Conservation (phyloP, 176 grass and related monocot genomes). For the Puccinellia tenuiflora region DNA sequence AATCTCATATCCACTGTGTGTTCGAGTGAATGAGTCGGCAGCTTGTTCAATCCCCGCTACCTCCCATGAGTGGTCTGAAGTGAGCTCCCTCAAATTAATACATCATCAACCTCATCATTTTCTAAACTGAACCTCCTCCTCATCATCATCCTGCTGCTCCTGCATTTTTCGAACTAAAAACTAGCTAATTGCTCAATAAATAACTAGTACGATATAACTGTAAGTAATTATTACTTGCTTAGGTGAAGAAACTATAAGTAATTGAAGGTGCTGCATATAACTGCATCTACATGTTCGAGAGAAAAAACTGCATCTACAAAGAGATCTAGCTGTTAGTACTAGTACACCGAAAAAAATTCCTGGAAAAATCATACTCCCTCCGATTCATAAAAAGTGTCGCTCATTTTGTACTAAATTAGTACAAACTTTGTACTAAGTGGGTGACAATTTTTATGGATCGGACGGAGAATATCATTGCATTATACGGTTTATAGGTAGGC, state of each 20-base stretch:
- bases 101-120: background rate
- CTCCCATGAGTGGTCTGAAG: constrained; percentile 24
- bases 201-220: background rate
- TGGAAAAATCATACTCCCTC: background rate
- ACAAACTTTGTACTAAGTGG: no score
- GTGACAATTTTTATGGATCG: no score
- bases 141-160: background rate
- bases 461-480: background rate
- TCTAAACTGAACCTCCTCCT: background rate
- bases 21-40: constrained; percentile 25
- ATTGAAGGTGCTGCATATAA: background rate
- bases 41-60: constrained; percentile 30
- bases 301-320: background rate
- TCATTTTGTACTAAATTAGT: no score
- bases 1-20: background rate
- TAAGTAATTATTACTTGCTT: background rate
- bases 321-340: background rate
- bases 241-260: background rate
- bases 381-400: no score
- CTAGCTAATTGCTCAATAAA: background rate
- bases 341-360: background rate
- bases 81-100: constrained; percentile 1
- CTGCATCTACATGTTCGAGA: background rate
- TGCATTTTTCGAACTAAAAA: background rate
- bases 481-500: background rate